Evolutionary conservation across 2,329 filamentous ascomycete species (phyloP), one percentile per base, ranked within the genome.

Genomic region (Cadophora gregata): DNA sequence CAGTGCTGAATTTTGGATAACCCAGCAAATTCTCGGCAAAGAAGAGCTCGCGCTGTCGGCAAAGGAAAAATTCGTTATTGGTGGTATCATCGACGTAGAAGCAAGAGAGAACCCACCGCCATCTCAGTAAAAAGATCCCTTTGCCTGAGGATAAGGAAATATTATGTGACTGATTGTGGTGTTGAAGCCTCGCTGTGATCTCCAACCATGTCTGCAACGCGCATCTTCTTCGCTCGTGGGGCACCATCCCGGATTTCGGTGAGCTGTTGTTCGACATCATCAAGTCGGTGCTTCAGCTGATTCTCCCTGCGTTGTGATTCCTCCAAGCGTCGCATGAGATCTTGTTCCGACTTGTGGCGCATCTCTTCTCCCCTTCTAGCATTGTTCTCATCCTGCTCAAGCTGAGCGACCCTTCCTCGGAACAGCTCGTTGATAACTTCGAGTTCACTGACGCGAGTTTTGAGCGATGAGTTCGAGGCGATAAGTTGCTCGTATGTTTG

Each of bases 401-500:
- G 83, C 76, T 96, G 85, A 77, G 88, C 79, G 48, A 97, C 88
- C 12, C 90, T 87, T 45, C 90, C 90, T 60, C 90, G 85, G 78
- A 93, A 93, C 53, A 94, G 83, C 76, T 92, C 91, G 75, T 94
- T 97, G 82, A 99, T 97, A 62, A 99, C 87, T 77, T 99, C 96
- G 27, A 99, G 85, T 79, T 99, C 96, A 73, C 90, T 96, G 38
- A 99, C 95, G 50, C 96, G 90, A 0, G 96, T 99, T 81, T 96
- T 97, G n/a, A 98, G 84, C 60, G 89, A 90, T 5, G 92, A 92
- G 78, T 97, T 97, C 69, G 90, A 87, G 1, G 90, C 90, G 62
- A 93, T 83, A 27, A 97, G 85, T 68, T 92, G 89, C 76, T 97
- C 92, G 77, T 93, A 93, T 3, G 90, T 90, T 76, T 93, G 90